Percentiles rank a stretch among this genome's conserved stretches.
phyloP scores from a whole-genome alignment of 148 eudicot genomes.

The Arctostaphylos glauca region DNA sequence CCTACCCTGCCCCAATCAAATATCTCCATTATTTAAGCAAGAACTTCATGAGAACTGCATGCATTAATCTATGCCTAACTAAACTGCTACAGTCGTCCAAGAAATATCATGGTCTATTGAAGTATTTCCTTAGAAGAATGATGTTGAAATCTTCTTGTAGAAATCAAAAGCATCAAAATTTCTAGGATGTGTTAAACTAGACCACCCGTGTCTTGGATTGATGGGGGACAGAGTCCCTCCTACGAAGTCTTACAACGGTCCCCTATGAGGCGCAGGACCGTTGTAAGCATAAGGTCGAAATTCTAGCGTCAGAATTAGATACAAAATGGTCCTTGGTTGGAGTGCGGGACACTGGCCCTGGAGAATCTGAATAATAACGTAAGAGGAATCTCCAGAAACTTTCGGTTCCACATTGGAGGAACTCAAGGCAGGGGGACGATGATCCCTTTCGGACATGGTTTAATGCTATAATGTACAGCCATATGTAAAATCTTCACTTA shows the following conservation, averaged over 20 bases:
- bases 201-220: neutral
- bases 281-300: too few relatives aligned
- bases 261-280: too few relatives aligned
- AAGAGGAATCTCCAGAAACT: too few relatives aligned
- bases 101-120: neutral
- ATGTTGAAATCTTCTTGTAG: neutral
- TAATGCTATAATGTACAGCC: neutral
- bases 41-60: neutral
- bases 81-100: neutral
- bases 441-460: too few relatives aligned
- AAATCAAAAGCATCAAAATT: neutral
- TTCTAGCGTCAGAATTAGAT: too few relatives aligned
- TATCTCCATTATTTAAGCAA: neutral
- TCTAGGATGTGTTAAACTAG: neutral
- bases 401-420: too few relatives aligned
- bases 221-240: too few relatives aligned
- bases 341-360: too few relatives aligned
- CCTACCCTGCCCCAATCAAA: conserved; percentile 43
- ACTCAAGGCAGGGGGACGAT: too few relatives aligned
- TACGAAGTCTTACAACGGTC: too few relatives aligned
- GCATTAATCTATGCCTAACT: neutral
- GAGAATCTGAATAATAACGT: too few relatives aligned
- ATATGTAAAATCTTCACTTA: conserved; percentile 27
- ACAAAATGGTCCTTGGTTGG: too few relatives aligned
- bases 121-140: neutral